Evolutionary conservation across 164 flowering plant genomes (phyloP), one percentile per base, ranked within the genome.

Genomic region (Sextonia rubra): DNA sequence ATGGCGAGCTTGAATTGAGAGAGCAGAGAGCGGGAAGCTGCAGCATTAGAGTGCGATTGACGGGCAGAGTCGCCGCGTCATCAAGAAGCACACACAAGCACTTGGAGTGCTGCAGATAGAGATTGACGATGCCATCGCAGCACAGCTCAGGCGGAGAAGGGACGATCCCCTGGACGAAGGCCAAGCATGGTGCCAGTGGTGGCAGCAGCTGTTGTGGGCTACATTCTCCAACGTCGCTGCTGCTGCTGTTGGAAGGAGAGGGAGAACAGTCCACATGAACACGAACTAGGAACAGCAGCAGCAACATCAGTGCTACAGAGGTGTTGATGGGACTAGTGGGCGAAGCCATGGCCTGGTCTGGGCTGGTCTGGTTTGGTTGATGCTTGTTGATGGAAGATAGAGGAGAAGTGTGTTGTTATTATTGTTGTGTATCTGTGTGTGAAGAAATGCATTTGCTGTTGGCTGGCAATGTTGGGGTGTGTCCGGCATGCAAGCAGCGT

Each of bases 1-100:
- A 18, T 64, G 86, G 73, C 68, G 22, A 15, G 72, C 77, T 64
- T 1, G 73, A 68, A 18, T 75, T 74, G 47, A 87, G 82, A 69
- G 69, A 65, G 72, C 98, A 93, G 30, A 90, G 82, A 58, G 4
- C 18, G 1, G 95, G 98, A 64, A 93, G 84, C 79, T 85, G 75
- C 47, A 89, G 70, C 24, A 90, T 94, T 3, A 83, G 84, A 2
- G 94, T 89, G 71, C 69, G 70, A 76, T 93, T 89, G 55, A 91
- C 79, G 18, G 94, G 87, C 71, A 91, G 78, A 30, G 83, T 48
- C 30, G 37, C 48, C 12, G 86, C 67, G 72, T 78, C 76, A 58
- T 86, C 82, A n/a, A 90, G 85, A 76, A 91, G 69, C 22, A 83
- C 73, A 75, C 97, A 93, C 26, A 93, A 82, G 76, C 98, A 93